A percentile compares a stretch with the other conserved stretches of the same genome.
phyloP scores from a whole-genome alignment of 2,329 filamentous ascomycete genomes.

The Aplosporella prunicola region DNA sequence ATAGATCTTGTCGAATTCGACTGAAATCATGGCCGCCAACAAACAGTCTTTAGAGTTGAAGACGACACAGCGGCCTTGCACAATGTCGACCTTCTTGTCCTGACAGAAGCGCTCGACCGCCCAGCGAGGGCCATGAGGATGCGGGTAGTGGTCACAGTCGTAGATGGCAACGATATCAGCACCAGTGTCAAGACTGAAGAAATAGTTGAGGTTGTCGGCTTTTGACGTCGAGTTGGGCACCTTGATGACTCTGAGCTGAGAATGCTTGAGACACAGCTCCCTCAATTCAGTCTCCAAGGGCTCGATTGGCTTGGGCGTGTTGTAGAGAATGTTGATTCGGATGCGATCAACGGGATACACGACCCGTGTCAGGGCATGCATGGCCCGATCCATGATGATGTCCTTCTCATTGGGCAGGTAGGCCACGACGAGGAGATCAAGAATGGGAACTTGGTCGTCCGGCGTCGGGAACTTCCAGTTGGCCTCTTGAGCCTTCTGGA shows the following conservation, averaged over 20 bases:
- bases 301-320: conserved; percentile 39
- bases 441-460: conserved; percentile 31
- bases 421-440: conserved; percentile 41
- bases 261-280: conserved; percentile 28
- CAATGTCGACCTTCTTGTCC: conserved; percentile 36
- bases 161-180: conserved; percentile 41
- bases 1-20: conserved; percentile 45
- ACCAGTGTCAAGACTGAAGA: conserved; percentile 35
- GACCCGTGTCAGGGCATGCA: conserved; percentile 39
- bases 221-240: conserved; percentile 41
- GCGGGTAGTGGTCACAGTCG: conserved; percentile 43
- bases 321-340: conserved; percentile 41
- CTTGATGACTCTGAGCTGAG: conserved; percentile 37
- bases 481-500: conserved; percentile 29
- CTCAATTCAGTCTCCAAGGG: conserved; percentile 36
- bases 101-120: conserved; percentile 38
- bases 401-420: conserved; percentile 44
- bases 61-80: conserved; percentile 41
- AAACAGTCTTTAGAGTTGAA: conserved; percentile 38
- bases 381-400: conserved; percentile 39
- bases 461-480: conserved; percentile 34
- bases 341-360: conserved; percentile 38
- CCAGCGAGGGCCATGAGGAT: conserved; percentile 41
- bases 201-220: conserved; percentile 43
- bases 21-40: conserved; percentile 38